Evolutionary conservation across 2,329 filamentous ascomycete species (phyloP), one percentile per base, ranked within the genome.

Genomic region (Calonectria hongkongensis): DNA sequence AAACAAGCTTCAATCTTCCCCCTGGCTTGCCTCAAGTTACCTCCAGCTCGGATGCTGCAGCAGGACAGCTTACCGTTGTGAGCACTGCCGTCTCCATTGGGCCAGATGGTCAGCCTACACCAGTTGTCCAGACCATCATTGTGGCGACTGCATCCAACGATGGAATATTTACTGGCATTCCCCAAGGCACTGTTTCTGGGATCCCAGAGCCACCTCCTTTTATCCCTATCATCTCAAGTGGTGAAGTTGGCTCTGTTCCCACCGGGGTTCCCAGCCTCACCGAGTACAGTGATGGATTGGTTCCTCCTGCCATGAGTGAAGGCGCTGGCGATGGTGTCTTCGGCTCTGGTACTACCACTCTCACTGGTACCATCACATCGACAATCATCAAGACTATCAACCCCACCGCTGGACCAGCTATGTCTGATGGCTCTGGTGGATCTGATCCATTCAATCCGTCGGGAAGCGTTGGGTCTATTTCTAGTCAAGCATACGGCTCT

Each of bases 81-180:
- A 80, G 82, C 51, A 84, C 83, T 3, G 76, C 80, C 21, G 70
- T 82, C 4, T 70, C 83, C 39, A 68, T 84, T 16, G 83, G 83
- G 13, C 74, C 80, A 6, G 78, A 84, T 73, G 83, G 83, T 16
- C 69, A 79, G 16, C 73, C 75, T 2, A 84, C 83, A 16, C 76
- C 83, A 28, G 77, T 81, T 33, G 78, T 83, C 12, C 79, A 83
- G 54, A 84, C 82, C 15, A 74, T 84, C 36, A 74, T 85, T 27
- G 72, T 83, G 30, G 75, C 77, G 13, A 79, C 77, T 58, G 74
- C 75, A 30, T 63, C 79, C 58, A 75, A 75, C 18, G 66, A 76
- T 63, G 77, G 73, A 13, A 48, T 74, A 48, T 74, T 78, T 15
- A 67, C 73, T 41, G 70, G 73, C 13, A 16, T 63, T 10, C 72